Base-by-base conservation (phyloP, 2,329 filamentous ascomycete species). In the Stenocarpella maydis region DNA sequence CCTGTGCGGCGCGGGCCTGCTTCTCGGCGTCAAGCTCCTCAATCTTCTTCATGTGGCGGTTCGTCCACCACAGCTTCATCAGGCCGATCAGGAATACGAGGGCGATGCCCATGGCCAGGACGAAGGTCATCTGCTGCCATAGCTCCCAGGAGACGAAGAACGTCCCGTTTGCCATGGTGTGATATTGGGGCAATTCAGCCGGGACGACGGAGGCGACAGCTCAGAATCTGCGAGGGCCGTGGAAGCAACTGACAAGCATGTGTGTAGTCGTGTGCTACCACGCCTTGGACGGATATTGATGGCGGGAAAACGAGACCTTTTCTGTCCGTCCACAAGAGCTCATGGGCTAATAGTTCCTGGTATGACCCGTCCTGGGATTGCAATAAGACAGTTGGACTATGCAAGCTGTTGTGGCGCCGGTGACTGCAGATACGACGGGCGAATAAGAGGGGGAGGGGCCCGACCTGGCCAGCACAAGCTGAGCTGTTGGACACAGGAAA, bases 81-180 rank as follows among this genome's bases (percentile, higher is more conserved):
- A 91, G 84, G 8, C 92, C 94, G 50, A 89, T 79, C 63, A 87
- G 75, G 74, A 97, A 90, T 47, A 95, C 92, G 45, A 89, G 73
- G 60, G 88, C 86, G 73, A 97, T 94, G 70, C 87, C 88, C 74
- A 88, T 87, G 45, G 85, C 92, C 60, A 97, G 86, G 37, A 94
- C 94, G 82, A 97, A 93, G 65, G 90, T 92, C 90, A 97, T 90
- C 83, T 97, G 90, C 84, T 96, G 89, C 94, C 94, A 97, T 75
- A 96, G 82, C 74, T 87, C 83, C 94, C 94, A 97, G 61, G 82
- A 84, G 50, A 83, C 76, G 80, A 92, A 93, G 79, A 94, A 93
- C 47, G 76, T 78, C 63, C 73, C 75, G 76, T 79, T 80, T 60
- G 73, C 77, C 81, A 82, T 83, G 61, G 21, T 19, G 37, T 15